Percentiles rank a stretch among this genome's conserved stretches.
phyloP scores from a whole-genome alignment of 805 yeast genomes.

The Cyberlindnera suaveolens region DNA sequence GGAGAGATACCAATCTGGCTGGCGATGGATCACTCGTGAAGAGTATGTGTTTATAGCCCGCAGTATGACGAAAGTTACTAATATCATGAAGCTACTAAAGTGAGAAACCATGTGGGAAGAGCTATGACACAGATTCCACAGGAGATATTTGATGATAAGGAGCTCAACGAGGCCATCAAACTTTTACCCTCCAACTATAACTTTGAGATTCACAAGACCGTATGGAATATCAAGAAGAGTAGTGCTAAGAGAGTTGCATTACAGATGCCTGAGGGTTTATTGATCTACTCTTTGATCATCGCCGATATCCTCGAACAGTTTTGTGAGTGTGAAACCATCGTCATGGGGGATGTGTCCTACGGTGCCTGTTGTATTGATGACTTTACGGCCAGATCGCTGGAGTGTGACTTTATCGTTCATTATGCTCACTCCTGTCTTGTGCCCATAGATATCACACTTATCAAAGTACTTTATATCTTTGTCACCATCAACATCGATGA shows the following conservation, averaged over 20 bases:
- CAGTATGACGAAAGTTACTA: not conserved
- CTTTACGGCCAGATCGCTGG: slow-evolving; percentile 85
- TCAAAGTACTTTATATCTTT: slow-evolving; percentile 90
- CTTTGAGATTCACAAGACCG: slow-evolving; percentile 92
- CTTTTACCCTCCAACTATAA: slow-evolving; percentile 87
- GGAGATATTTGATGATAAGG: slow-evolving; percentile 74
- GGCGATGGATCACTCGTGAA: slow-evolving; percentile 18
- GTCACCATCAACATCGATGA: slow-evolving; percentile 91
- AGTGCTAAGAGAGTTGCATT: slow-evolving; percentile 80
- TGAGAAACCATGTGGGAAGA: slow-evolving; percentile 40
- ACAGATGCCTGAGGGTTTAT: slow-evolving; percentile 95
- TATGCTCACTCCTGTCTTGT: slow-evolving; percentile 97
- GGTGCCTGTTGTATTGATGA: slow-evolving; percentile 99
- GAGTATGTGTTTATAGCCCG: not conserved
- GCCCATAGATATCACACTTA: slow-evolving; percentile 86
- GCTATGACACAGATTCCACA: slow-evolving; percentile 83
- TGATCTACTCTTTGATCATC: slow-evolving; percentile 83
- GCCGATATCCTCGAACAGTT: slow-evolving; percentile 91
- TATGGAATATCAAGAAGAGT: slow-evolving; percentile 81
- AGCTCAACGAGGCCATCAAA: slow-evolving; percentile 75
- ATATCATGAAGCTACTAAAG: slow-evolving; percentile 16
- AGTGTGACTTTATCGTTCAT: slow-evolving; percentile 91
- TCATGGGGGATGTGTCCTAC: slow-evolving; percentile 98
- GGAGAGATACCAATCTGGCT: slow-evolving; percentile 20
- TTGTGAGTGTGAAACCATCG: slow-evolving; percentile 78